These are phyloP conservation scores for Arthrobotrys entomopaga DNA, from an alignment of 2,329 filamentous ascomycete species.

Conservation along the genomic window DNA sequence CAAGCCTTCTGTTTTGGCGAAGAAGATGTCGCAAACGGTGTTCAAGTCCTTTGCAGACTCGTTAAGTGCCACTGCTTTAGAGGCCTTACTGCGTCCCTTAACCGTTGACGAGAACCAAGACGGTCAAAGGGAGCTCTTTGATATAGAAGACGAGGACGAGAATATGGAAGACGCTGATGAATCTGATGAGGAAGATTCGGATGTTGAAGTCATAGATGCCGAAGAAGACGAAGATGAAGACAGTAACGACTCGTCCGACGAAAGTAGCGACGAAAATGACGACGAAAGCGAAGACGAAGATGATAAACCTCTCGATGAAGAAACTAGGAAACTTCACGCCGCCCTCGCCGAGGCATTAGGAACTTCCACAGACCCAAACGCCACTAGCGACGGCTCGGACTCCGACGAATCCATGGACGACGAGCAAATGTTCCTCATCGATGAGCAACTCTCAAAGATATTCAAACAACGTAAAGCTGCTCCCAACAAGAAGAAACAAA, in stretches of 20 bases:
- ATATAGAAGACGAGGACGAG: slow-evolving; percentile 69
- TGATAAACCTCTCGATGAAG: slow-evolving; percentile 63
- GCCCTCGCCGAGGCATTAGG: slow-evolving; percentile 81
- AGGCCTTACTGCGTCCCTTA: slow-evolving; percentile 74
- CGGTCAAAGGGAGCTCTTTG: slow-evolving; percentile 87
- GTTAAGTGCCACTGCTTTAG: slow-evolving; percentile 77
- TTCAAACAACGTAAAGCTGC: slow-evolving; percentile 79
- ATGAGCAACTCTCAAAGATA: slow-evolving; percentile 82
- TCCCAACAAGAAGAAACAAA: slow-evolving; percentile 78
- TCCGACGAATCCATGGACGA: slow-evolving; percentile 89
- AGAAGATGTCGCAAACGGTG: slow-evolving; percentile 86
- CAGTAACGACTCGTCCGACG: slow-evolving; percentile 60
- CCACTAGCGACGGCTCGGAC: slow-evolving; percentile 68
- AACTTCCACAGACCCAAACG: slow-evolving; percentile 66
- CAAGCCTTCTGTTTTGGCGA: slow-evolving; percentile 82
- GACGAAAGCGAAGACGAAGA: slow-evolving; percentile 64
- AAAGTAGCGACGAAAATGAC: slow-evolving; percentile 63
- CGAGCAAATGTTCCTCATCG: slow-evolving; percentile 91
- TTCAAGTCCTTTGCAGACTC: slow-evolving; percentile 83
- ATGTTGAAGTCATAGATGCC: slow-evolving; percentile 64
- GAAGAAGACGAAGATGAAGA: slow-evolving; percentile 64
- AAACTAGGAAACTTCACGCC: slow-evolving; percentile 71
- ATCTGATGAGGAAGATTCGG: slow-evolving; percentile 65
- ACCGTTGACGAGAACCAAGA: slow-evolving; percentile 80
- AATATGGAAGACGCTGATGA: slow-evolving; percentile 64